Conservation (phyloP, 352 stramenopile species). For the Hyaloperonospora arabidopsidis region DNA sequence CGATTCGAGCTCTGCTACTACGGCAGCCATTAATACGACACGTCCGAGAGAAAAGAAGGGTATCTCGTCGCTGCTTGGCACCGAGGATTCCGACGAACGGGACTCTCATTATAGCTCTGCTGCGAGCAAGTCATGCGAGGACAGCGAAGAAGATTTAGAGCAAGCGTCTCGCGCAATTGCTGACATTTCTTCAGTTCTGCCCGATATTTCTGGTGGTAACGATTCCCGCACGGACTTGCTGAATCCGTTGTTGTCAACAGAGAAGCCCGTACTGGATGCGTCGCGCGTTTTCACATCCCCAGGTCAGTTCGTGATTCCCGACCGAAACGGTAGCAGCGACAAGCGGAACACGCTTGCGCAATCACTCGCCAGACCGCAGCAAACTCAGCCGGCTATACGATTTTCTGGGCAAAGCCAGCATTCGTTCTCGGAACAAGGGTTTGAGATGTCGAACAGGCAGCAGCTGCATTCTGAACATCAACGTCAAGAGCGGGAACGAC, state of each 20-base stretch:
- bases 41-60: slow-evolving; percentile 24
- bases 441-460: slow-evolving; percentile 29
- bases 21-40: slow-evolving; percentile 5
- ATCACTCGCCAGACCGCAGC: slow-evolving; percentile 2
- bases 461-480: slow-evolving; percentile 13
- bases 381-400: slow-evolving; percentile 3
- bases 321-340: slow-evolving; percentile 6
- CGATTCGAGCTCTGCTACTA: background rate
- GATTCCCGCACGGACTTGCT: slow-evolving; percentile 18
- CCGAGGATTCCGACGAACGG: slow-evolving; percentile 25
- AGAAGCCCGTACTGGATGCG: slow-evolving; percentile 5
- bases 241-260: slow-evolving; percentile 13
- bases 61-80: slow-evolving; percentile 32
- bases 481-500: slow-evolving; percentile 15
- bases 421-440: slow-evolving; percentile 37
- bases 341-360: slow-evolving; percentile 5
- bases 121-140: slow-evolving; percentile 15
- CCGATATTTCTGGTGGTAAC: slow-evolving; percentile 17
- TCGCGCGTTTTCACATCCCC: slow-evolving; percentile 5
- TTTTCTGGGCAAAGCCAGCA: slow-evolving; percentile 16
- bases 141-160: slow-evolving; percentile 30
- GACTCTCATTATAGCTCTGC: slow-evolving; percentile 18
- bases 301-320: slow-evolving; percentile 14
- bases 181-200: slow-evolving; percentile 32
- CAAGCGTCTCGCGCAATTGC: slow-evolving; percentile 32